Base-by-base conservation (phyloP, 192 early-diverging fungal species). In the Coemansia sp. region DNA sequence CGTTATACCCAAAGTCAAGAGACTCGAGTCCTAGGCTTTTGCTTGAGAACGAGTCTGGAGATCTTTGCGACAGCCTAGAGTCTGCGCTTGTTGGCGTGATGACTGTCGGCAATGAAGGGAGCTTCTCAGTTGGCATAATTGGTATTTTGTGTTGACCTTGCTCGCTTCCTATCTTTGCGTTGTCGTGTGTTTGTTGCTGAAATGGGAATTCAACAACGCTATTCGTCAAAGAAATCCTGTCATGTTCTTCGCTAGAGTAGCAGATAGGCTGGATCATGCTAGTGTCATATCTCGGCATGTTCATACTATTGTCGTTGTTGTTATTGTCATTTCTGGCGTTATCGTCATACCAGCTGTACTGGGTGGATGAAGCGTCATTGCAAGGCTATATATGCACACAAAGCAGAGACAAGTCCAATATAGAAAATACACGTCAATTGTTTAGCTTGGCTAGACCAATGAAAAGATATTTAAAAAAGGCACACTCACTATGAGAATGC, bases 1-100 rank as follows among this genome's bases (percentile, higher is more conserved):
- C 63, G 54, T 63, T 64, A 54, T 80, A 80, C 19, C 67, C 72
- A 67, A 80, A 80, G 40, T 80, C 72, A 0, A 80, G 70, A 53
- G 67, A 63, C 39, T 58, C 49, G 6, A 80, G 67, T 9, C 78
- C 78, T 4, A 80, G 64, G 60, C 78, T 80, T 26, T 67, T 67
- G 64, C 78, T 80, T 12, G 78, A 80, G 38, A 65, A 80, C 7
- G 69, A 61, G 15, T 63, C 63, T 12, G 73, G 72, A 11, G 78
- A 75, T 40, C 57, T 68, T 19, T 40, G 43, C 3, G 39, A 47
- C 39, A 48, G 32, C 12, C 61, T 62, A 0, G 63, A 59, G 18
- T 21, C 59, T 38, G 69, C 64, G 12, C 56, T 50, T 37, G 67
- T 57, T 16, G 65, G 67, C 3, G 62, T 74, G 39, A 59, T 58